A percentile compares a stretch with the other conserved stretches of the same genome.
These are phyloP conservation scores for Tripterygium wilfordii DNA, from an alignment of 177 flowering plant genomes.

Conservation along the genomic window DNA sequence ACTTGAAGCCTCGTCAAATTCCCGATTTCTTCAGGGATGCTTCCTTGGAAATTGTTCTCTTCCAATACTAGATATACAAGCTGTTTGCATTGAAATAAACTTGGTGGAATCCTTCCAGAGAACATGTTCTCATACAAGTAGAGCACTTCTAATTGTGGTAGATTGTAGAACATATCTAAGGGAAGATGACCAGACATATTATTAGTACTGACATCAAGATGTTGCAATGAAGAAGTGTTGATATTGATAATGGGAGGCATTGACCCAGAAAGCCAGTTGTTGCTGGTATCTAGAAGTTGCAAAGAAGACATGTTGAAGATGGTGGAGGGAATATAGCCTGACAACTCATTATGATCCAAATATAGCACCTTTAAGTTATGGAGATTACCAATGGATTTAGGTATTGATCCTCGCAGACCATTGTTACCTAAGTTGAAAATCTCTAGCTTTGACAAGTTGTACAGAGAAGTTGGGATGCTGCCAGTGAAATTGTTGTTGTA, in stretches of 20 bases:
- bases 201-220: background rate
- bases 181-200: background rate
- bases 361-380: background rate
- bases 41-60: background rate
- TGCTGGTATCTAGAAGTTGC: background rate
- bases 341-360: background rate
- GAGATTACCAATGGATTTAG: background rate
- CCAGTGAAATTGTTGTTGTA: background rate
- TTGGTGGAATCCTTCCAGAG: background rate
- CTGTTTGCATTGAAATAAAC: background rate
- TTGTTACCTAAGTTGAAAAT: background rate
- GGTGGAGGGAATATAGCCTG: background rate
- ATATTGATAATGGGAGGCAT: background rate
- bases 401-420: background rate
- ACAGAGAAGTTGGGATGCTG: background rate
- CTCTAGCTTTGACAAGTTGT: background rate
- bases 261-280: background rate
- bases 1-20: background rate
- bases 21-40: background rate
- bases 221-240: background rate
- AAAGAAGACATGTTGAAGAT: conserved; percentile 1
- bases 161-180: background rate
- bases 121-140: background rate
- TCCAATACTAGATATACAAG: background rate
- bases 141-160: background rate